A percentile compares a stretch with the other conserved stretches of the same genome.
Conservation (phyloP, 305 asterid genomes). For the Solanum chacoense region DNA sequence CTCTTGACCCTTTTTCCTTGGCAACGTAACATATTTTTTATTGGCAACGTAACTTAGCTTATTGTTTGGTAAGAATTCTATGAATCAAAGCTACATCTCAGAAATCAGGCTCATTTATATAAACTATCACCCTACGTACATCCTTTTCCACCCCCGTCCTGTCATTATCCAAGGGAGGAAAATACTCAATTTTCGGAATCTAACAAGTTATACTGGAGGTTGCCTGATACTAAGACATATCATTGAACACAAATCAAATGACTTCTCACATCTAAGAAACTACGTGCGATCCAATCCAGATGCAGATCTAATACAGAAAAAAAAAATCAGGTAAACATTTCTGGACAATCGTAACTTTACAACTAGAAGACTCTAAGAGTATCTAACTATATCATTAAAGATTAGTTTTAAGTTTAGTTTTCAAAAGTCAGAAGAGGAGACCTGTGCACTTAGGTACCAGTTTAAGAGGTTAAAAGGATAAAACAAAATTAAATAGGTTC, state of each 20-base stretch:
- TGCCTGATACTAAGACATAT: neutral
- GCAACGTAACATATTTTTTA: neutral
- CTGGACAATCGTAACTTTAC: neutral
- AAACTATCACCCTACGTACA: neutral
- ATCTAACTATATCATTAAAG: too few relatives aligned
- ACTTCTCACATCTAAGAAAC: neutral
- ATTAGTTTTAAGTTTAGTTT: neutral
- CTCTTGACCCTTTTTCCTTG: neutral
- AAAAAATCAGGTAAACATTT: neutral
- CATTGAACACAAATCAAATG: neutral
- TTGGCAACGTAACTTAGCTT: neutral
- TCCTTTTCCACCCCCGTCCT: neutral
- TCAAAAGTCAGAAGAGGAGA: neutral
- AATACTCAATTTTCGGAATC: neutral
- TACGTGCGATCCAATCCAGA: neutral
- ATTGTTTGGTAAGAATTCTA: neutral
- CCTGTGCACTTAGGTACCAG: neutral
- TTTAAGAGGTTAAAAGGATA: neutral
- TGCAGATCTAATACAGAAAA: neutral
- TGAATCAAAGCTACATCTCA: neutral
- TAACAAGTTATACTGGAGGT: neutral
- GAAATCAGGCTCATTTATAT: neutral
- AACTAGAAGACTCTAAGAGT: neutral
- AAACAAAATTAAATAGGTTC: neutral
- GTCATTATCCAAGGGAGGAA: neutral